A percentile compares a stretch with the other conserved stretches of the same genome.
These are phyloP conservation scores for Craspedostauros australis DNA, from an alignment of 108 stramenopile genomes.

Conservation along the genomic window DNA sequence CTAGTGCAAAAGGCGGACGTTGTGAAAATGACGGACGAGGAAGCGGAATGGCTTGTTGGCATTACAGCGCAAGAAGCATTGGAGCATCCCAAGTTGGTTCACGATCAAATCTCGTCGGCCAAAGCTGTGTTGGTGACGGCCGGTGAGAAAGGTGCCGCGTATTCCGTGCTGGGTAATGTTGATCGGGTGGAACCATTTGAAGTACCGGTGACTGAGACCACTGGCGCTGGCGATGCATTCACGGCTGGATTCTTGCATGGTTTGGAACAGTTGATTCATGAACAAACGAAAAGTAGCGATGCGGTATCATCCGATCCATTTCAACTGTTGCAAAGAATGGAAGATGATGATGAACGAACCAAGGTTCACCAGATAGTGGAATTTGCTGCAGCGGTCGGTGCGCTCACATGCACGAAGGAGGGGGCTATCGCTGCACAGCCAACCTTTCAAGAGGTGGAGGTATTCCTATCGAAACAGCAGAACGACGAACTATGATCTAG, in stretches of 20 bases:
- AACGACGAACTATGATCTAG: too few relatives aligned
- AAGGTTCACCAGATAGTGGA: background rate
- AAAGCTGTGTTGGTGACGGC: constrained; percentile 1
- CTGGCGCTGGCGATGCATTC: constrained; percentile 15
- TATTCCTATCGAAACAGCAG: too few relatives aligned
- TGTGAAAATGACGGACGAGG: constrained; percentile 14
- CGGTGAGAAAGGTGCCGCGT: constrained; percentile 12
- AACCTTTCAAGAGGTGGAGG: constrained; percentile 2
- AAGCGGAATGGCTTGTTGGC: constrained; percentile 12
- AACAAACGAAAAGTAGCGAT: background rate
- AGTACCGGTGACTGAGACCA: constrained; percentile 4
- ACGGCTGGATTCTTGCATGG: constrained; percentile 11
- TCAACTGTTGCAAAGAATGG: background rate
- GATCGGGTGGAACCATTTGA: constrained; percentile 5
- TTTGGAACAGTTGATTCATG: background rate
- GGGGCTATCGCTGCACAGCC: constrained; percentile 13
- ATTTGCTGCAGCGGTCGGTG: constrained; percentile 12
- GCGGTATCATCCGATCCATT: background rate
- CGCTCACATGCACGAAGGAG: constrained; percentile 11
- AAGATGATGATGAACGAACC: background rate
- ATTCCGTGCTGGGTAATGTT: constrained; percentile 1
- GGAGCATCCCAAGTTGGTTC: constrained; percentile 1
- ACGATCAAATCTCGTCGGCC: background rate
- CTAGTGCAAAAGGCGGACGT: constrained; percentile 1
- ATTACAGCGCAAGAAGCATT: background rate